phyloP scores from a whole-genome alignment of 2,329 filamentous ascomycete species.

The Cladosporium sp. region DNA sequence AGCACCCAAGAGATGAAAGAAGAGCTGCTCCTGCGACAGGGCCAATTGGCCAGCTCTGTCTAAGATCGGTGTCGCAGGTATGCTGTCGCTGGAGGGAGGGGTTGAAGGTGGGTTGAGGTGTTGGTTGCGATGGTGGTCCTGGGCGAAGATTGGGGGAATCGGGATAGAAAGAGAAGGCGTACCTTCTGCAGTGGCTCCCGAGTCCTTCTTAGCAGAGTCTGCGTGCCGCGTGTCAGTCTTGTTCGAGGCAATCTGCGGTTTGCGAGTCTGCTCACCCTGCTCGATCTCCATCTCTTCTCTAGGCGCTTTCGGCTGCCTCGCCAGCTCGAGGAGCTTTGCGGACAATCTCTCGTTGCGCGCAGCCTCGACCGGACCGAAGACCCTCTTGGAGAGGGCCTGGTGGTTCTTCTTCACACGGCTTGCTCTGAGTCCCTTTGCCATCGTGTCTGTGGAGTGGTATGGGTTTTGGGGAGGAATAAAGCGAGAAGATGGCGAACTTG shows the following conservation, averaged over 20 bases:
- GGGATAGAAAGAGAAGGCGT: slow-evolving; percentile 14
- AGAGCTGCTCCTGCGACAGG: slow-evolving; percentile 29
- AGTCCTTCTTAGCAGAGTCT: slow-evolving; percentile 7
- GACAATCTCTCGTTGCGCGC: slow-evolving; percentile 79
- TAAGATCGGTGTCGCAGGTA: slow-evolving; percentile 31
- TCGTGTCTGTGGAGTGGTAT: slow-evolving; percentile 40
- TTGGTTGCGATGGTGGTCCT: slow-evolving; percentile 13
- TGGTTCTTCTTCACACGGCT: slow-evolving; percentile 81
- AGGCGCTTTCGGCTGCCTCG: slow-evolving; percentile 66
- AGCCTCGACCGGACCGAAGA: slow-evolving; percentile 79
- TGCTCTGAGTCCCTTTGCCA: slow-evolving; percentile 84
- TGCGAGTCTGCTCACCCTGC: slow-evolving; percentile 30
- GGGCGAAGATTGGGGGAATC: slow-evolving; percentile 12
- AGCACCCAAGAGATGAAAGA: slow-evolving; percentile 37
- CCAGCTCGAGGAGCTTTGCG: slow-evolving; percentile 78
- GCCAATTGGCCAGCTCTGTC: slow-evolving; percentile 28
- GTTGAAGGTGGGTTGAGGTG: slow-evolving; percentile 15
- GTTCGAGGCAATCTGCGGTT: neutral
- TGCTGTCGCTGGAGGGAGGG: slow-evolving; percentile 2
- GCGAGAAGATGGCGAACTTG: neutral
- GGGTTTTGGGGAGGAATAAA: neutral
- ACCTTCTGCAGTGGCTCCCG: slow-evolving; percentile 11
- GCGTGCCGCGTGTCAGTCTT: neutral
- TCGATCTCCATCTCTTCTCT: slow-evolving; percentile 45
- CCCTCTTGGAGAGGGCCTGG: slow-evolving; percentile 68